Conservation (phyloP, 495 filamentous ascomycete genomes). For the Mytilinidion resinicola region DNA sequence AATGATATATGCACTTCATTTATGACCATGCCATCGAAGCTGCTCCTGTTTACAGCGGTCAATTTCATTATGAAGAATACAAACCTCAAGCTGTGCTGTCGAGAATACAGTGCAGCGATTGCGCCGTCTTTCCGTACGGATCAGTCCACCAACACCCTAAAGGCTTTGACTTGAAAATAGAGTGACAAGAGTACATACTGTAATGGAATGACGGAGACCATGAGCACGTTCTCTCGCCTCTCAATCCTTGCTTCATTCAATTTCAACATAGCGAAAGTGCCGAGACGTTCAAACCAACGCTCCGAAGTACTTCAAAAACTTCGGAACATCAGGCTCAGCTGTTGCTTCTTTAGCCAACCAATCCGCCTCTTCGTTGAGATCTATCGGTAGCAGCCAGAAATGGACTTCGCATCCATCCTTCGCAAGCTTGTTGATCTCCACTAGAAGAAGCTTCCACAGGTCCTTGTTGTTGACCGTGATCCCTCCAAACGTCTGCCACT, state of each 20-base stretch:
- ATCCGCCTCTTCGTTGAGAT: slow-evolving; percentile 40
- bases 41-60: too few relatives aligned
- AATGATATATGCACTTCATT: too few relatives aligned
- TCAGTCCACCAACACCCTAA: too few relatives aligned
- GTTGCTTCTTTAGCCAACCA: slow-evolving; percentile 37
- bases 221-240: not conserved
- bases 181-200: not conserved
- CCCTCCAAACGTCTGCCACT: slow-evolving; percentile 32
- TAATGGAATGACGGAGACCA: not conserved
- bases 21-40: too few relatives aligned
- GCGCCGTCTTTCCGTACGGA: too few relatives aligned
- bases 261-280: not conserved
- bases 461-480: slow-evolving; percentile 38
- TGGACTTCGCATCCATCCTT: slow-evolving; percentile 28
- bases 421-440: slow-evolving; percentile 30
- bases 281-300: not conserved
- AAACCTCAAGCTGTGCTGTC: too few relatives aligned
- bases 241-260: not conserved
- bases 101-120: too few relatives aligned
- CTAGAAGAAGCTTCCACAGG: slow-evolving; percentile 40
- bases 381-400: slow-evolving; percentile 43
- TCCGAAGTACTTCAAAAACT: not conserved
- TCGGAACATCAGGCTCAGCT: not conserved
- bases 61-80: too few relatives aligned
- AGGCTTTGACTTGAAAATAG: not conserved